Conservation (phyloP, 495 filamentous ascomycete genomes). For the Entonaema liquescens region DNA sequence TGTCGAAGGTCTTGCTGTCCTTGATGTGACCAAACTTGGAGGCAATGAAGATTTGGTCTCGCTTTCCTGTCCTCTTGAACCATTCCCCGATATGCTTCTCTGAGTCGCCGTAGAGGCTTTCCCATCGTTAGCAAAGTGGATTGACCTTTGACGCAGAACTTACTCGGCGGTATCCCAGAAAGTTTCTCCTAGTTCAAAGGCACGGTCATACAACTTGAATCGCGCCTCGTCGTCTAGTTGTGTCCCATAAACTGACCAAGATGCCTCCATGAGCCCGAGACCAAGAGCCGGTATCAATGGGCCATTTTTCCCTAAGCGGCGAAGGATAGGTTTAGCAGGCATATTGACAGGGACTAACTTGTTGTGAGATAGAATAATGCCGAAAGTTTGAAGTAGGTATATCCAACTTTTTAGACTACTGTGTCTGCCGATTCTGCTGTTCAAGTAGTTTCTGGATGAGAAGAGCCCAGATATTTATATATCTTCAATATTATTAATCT, state of each 20-base stretch:
- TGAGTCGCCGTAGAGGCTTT: conserved; percentile 51
- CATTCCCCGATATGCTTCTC: conserved; percentile 62
- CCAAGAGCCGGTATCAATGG: conserved; percentile 61
- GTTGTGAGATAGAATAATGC: not conserved
- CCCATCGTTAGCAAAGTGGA: not conserved
- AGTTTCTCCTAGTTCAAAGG: conserved; percentile 61
- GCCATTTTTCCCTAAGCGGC: conserved; percentile 60
- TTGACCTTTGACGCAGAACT: not conserved
- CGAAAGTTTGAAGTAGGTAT: not conserved
- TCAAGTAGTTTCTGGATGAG: not conserved
- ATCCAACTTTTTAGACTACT: not conserved
- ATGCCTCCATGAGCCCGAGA: conserved; percentile 63
- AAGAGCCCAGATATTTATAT: not conserved
- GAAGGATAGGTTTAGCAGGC: conserved; percentile 39
- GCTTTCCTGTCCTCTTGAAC: conserved; percentile 61
- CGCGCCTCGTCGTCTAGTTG: conserved; percentile 55
- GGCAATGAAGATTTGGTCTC: conserved; percentile 63
- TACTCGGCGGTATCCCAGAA: conserved; percentile 67
- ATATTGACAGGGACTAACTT: conserved; percentile 12
- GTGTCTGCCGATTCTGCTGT: not conserved
- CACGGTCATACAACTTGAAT: conserved; percentile 62
- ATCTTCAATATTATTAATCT: not conserved
- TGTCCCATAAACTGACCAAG: conserved; percentile 51
- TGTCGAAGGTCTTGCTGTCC: conserved; percentile 27
- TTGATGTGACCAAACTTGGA: conserved; percentile 61